Conservation (phyloP, 2,329 filamentous ascomycete species). For the Apiospora pterosperma region DNA sequence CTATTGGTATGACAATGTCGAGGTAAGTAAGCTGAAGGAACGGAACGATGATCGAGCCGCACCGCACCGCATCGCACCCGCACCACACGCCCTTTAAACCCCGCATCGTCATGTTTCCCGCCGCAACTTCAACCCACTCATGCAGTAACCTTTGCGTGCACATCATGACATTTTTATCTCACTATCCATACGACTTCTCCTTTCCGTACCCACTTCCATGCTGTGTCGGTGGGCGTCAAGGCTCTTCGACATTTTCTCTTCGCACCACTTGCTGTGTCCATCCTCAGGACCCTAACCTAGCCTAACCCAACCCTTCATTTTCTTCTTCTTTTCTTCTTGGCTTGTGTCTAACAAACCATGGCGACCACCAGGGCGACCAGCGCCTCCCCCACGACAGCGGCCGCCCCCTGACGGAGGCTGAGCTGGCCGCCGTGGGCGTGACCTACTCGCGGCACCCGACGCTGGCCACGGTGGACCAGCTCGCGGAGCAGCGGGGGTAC, state of each 20-base stretch:
- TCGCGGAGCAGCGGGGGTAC: slow-evolving; percentile 76
- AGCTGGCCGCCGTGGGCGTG: slow-evolving; percentile 75
- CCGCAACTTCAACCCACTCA: background rate
- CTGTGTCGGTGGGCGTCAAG: background rate
- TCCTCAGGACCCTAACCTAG: too few relatives aligned
- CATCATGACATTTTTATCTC: background rate
- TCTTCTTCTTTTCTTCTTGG: too few relatives aligned
- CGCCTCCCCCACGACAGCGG: slow-evolving; percentile 87
- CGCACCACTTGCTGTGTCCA: background rate
- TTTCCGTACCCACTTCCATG: background rate
- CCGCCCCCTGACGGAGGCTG: slow-evolving; percentile 58
- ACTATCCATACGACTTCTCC: background rate
- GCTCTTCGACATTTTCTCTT: background rate
- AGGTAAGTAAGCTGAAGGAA: slow-evolving; percentile 38
- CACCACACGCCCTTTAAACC: slow-evolving; percentile 9
- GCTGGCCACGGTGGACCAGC: slow-evolving; percentile 64
- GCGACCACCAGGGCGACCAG: slow-evolving; percentile 92
- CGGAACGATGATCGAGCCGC: slow-evolving; percentile 7
- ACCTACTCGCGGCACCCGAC: slow-evolving; percentile 68
- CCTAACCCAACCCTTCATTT: background rate
- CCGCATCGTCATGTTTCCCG: background rate
- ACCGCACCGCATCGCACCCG: too few relatives aligned
- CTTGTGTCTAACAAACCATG: slow-evolving; percentile 45
- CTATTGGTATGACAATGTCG: slow-evolving; percentile 54
- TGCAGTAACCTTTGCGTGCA: background rate